These are phyloP conservation scores for Plenodomus biglobosus DNA, from an alignment of 2,329 filamentous ascomycete genomes.

Conservation along the genomic window DNA sequence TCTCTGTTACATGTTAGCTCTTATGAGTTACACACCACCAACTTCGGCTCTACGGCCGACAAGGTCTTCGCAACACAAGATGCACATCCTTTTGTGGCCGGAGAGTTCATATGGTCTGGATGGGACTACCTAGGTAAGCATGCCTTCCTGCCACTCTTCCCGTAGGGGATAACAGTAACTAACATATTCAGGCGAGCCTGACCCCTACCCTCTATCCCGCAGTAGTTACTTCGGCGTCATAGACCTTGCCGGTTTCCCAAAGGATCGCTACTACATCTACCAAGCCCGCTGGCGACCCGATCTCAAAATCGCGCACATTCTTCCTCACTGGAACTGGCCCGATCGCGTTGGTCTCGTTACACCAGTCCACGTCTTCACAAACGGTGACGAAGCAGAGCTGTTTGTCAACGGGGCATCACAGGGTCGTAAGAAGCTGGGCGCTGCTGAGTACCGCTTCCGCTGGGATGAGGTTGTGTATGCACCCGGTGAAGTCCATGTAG, in stretches of 20 bases:
- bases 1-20: conserved; percentile 46
- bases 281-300: conserved; percentile 57
- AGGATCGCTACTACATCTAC: conserved; percentile 59
- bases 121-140: conserved; percentile 49
- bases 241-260: conserved; percentile 59
- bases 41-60: conserved; percentile 53
- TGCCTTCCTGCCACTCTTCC: no score
- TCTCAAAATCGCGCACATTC: conserved; percentile 52
- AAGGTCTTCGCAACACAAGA: conserved; percentile 56
- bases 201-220: conserved; percentile 51
- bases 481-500: conserved; percentile 52
- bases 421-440: conserved; percentile 44
- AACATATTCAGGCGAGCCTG: conserved; percentile 47
- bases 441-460: conserved; percentile 53
- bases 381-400: conserved; percentile 57
- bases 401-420: conserved; percentile 55
- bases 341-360: conserved; percentile 52
- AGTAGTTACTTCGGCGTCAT: conserved; percentile 60
- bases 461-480: conserved; percentile 57
- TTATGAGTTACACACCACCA: conserved; percentile 54
- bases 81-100: conserved; percentile 51
- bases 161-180: no score
- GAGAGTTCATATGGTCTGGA: conserved; percentile 56
- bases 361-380: conserved; percentile 58
- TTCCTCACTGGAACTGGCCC: conserved; percentile 61